Base-by-base conservation (phyloP, 2,329 filamentous ascomycete genomes). In the Lecanicillium sp. region DNA sequence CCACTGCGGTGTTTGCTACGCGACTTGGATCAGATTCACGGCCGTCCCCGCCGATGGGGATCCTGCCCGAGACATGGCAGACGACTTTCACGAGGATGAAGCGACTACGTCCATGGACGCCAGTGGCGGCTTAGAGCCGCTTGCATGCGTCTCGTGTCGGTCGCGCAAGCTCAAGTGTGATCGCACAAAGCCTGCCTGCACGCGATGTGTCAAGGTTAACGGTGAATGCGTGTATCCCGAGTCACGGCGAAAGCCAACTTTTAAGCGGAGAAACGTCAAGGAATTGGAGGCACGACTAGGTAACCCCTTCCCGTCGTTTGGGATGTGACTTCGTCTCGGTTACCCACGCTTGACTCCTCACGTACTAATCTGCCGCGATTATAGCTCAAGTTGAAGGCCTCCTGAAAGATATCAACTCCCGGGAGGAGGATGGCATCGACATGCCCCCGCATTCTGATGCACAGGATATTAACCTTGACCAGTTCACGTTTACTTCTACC, bases 131-230 rank as follows among this genome's bases (percentile, higher is more conserved):
- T 55, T 47, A 14, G 69, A 71, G 49, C 60, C 66, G 15, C 80
- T 94, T 60, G 85, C 88, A 14, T 94, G 88, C 57, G 80, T 92
- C 19, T 73, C 86, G 38, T 95, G 88, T 59, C 75, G 89, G 47
- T 81, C 81, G 53, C 74, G 88, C 50, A 96, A 96, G 63, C 67
- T 95, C 50, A 84, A 84, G 60, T 96, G 89, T 64, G 88, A 96
- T 61, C 84, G 88, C 20, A 69, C 68, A 33, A 84, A 80, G 53
- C 88, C 88, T 13, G 76, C 78, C 18, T 96, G 90, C 54, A 77
- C 79, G 30, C 89, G 88, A 15, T 96, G 90, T 59, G 68, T 76
- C 39, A 77, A 84, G 48, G 64, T 89, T 33, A 74, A 79, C 37
- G 79, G 82, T 56, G 81, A 86, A 38, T 96, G 90, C 61, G 74